Conservation (phyloP, 1,139 yeast species). For the Blastobotrys niveus region DNA sequence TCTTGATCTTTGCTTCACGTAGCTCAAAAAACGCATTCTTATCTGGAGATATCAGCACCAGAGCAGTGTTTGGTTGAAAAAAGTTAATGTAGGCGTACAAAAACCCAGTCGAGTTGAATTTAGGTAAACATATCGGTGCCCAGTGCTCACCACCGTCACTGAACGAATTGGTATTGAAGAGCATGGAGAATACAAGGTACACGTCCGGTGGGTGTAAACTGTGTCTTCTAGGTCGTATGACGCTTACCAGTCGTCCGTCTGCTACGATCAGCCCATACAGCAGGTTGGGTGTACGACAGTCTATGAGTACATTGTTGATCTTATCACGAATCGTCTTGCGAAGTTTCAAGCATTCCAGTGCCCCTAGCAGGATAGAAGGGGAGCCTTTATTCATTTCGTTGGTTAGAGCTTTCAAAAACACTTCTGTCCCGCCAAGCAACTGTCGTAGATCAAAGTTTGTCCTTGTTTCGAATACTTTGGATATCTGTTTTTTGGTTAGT, state of each 20-base stretch:
- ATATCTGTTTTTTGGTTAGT: conserved; percentile 67
- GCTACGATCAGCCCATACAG: conserved; percentile 60
- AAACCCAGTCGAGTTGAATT: conserved; percentile 83
- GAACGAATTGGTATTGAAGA: conserved; percentile 49
- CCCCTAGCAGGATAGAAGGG: conserved; percentile 54
- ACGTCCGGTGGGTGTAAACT: conserved; percentile 66
- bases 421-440: conserved; percentile 59
- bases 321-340: conserved; percentile 43
- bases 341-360: conserved; percentile 53
- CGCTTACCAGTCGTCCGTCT: conserved; percentile 51
- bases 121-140: conserved; percentile 90
- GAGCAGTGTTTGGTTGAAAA: conserved; percentile 46
- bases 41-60: conserved; percentile 75
- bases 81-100: conserved; percentile 72
- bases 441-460: conserved; percentile 80
- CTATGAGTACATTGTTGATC: conserved; percentile 42
- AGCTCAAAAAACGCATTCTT: conserved; percentile 75
- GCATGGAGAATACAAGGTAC: conserved; percentile 56
- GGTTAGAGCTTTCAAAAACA: conserved; percentile 58
- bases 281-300: conserved; percentile 41
- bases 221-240: conserved; percentile 58
- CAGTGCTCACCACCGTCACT: conserved; percentile 68
- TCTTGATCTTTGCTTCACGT: conserved; percentile 51
- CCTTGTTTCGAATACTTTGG: conserved; percentile 60
- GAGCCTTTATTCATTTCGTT: conserved; percentile 48